phyloP scores from a whole-genome alignment of 108 stramenopile species.

The Pelagomonas calceolata region DNA sequence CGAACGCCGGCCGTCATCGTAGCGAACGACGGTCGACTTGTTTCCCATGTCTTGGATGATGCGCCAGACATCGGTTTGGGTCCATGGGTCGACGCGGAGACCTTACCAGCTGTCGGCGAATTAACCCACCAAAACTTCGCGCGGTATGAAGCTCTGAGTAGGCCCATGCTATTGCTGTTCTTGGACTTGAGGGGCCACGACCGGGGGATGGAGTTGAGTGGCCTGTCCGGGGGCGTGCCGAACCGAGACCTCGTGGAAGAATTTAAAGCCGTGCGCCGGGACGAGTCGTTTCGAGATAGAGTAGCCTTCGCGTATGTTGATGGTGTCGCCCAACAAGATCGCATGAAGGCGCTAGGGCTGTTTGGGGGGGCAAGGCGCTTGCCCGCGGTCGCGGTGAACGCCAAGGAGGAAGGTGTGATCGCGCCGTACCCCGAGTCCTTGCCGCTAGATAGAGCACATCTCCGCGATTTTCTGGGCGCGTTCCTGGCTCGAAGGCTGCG shows the following conservation, averaged over 20 bases:
- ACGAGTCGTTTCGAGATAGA: conserved; percentile 4
- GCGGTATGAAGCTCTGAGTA: background rate
- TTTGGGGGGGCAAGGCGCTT: conserved; percentile 3
- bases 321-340: conserved; percentile 9
- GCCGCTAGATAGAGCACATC: background rate
- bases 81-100: background rate
- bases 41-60: background rate
- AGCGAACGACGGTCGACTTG: background rate
- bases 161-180: conserved; percentile 13
- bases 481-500: conserved; percentile 7
- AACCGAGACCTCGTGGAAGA: conserved; percentile 13
- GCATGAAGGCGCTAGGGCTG: conserved; percentile 9
- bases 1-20: background rate
- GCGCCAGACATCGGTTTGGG: background rate
- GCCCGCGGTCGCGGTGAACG: conserved; percentile 13
- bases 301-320: conserved; percentile 14
- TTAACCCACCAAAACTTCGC: conserved; percentile 5
- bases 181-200: conserved; percentile 5
- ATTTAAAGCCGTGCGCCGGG: background rate
- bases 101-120: conserved; percentile 5
- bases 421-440: conserved; percentile 13
- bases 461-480: conserved; percentile 8
- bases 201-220: background rate
- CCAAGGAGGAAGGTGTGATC: background rate
- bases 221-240: conserved; percentile 4